Base-by-base conservation (phyloP, 1,139 yeast species). In the Chernovozyma aurita region DNA sequence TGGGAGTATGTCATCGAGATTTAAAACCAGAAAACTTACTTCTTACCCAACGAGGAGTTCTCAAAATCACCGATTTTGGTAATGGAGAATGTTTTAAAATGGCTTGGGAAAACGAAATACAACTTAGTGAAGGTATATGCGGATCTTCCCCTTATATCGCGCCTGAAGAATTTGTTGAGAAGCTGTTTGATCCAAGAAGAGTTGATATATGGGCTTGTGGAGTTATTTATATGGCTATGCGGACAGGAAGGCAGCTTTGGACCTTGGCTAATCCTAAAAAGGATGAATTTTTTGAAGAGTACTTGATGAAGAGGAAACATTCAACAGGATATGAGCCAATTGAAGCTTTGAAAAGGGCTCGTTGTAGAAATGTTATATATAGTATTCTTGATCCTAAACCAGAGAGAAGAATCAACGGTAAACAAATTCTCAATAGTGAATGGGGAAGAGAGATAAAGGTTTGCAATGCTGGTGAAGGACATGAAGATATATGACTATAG, bases 191-290 rank as follows among this genome's bases (percentile, higher is more conserved):
- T 56, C 94, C 97, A 2, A 66, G 97, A 32, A 78, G 92, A 14
- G 94, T 88, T 9, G 97, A 92, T 59, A 79, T 92, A 32, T 92
- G 98, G 98, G 85, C 97, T 0, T 83, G 95, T 59, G 98, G 97
- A 35, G 94, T 92, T 16, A 86, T 92, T 32, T 92, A 90, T 59
- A 88, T 92, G 97, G 97, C 96, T 8, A 90, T 92, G 97, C 73
- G 97, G 53, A 86, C 96, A 0, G 98, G 97, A 1, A 73, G 95
- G 39, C 95, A 90, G 52, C 63, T 92, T 40, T 92, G 98, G 98
- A 81, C 84, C 49, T 66, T 80, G 40, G 97, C 97, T 3, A 78
- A 77, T 43, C 62, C 73, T 2, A 73, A 69, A 32, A 86, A 80
- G 37, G 97, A 92, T 57, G 94, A 82, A 47, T 86, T 85, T 54